Evolutionary conservation across 2,329 filamentous ascomycete genomes (phyloP).

Genomic region (Microsporum audouinii): DNA sequence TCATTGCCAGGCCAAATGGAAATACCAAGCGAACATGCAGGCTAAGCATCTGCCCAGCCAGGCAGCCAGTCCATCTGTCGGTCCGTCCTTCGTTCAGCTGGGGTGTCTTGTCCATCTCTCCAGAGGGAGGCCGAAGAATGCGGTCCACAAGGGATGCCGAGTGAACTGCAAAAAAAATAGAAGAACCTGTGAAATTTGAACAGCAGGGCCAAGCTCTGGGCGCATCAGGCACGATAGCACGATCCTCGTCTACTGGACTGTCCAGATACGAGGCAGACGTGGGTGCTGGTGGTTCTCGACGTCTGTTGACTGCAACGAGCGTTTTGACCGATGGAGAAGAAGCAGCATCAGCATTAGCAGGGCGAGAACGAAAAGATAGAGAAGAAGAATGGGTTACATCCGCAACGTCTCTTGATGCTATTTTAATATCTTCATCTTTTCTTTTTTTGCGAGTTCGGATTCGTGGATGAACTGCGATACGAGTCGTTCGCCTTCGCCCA

Average conservation of each 20-base stretch:
- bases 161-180: not conserved
- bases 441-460: not conserved
- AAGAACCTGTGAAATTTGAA: not conserved
- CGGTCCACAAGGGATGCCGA: not conserved
- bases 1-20: not conserved
- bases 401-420: not conserved
- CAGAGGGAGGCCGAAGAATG: not conserved
- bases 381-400: not conserved
- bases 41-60: constrained; percentile 1
- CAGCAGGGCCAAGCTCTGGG: not conserved
- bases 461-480: not conserved
- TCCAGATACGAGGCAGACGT: not conserved
- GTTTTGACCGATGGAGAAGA: not conserved
- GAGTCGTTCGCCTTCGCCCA: not conserved
- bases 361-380: not conserved
- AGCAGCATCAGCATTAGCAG: not conserved
- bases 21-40: constrained; percentile 2
- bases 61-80: not conserved
- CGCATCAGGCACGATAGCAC: not conserved
- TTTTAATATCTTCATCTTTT: not conserved
- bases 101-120: too few species aligned
- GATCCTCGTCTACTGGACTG: not conserved
- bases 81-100: not conserved
- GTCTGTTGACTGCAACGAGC: not conserved
- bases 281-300: not conserved